Percentiles rank a stretch among this genome's conserved stretches.
phyloP scores from a whole-genome alignment of 768 basidiomycete species.

The Imleria badia region DNA sequence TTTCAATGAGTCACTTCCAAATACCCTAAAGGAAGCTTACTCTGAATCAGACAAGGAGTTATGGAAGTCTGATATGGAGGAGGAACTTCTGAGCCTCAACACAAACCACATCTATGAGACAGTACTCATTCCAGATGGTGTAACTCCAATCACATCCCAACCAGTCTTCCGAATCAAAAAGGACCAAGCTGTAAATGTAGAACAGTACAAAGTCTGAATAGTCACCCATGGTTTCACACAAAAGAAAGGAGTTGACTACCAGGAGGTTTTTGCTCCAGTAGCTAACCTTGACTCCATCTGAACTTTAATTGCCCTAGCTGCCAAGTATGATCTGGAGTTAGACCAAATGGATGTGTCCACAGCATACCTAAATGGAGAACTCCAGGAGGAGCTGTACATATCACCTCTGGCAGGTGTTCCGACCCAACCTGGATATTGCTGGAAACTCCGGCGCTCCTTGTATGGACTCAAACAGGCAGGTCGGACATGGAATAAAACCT shows the following conservation, averaged over 20 bases:
- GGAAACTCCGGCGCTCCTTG: not conserved
- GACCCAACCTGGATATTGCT: not conserved
- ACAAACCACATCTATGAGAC: not conserved
- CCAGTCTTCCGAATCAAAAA: too few species aligned
- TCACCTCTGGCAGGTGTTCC: not conserved
- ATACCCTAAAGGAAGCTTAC: too few species aligned
- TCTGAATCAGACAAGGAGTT: not conserved
- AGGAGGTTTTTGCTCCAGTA: too few species aligned
- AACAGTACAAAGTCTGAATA: not conserved
- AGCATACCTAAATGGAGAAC: not conserved
- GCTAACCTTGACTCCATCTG: too few species aligned
- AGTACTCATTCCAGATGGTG: not conserved
- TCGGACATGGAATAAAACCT: not conserved
- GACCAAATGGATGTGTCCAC: not conserved
- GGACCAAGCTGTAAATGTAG: too few species aligned
- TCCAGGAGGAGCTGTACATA: slow-evolving; percentile 20
- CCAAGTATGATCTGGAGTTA: too few species aligned
- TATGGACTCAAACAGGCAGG: not conserved
- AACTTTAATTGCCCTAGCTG: too few species aligned
- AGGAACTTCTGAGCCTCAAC: not conserved
- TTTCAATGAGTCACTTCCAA: too few species aligned
- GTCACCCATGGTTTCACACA: not conserved
- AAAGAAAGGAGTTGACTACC: not conserved
- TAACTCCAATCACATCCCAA: not conserved
- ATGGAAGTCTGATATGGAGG: not conserved